Evolutionary conservation across 768 basidiomycete genomes (phyloP).

Genomic region (Scleroderma bovista): DNA sequence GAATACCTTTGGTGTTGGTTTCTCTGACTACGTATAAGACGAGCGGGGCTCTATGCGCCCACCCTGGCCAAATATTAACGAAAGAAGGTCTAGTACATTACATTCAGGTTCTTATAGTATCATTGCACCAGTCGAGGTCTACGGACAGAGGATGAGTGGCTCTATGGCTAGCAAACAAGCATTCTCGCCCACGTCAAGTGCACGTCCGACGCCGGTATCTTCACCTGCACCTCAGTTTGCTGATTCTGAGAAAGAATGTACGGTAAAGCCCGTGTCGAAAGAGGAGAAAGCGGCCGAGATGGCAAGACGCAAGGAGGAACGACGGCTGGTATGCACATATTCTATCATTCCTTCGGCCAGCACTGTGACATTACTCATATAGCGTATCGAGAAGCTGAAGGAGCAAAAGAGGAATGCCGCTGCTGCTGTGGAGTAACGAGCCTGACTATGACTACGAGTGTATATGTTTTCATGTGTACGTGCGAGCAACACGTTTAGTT

Average conservation of each 20-base stretch:
- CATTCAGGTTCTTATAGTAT: conserved; percentile 11
- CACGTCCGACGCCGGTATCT: conserved; percentile 21
- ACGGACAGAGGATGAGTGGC: conserved; percentile 2
- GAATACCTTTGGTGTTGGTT: not conserved
- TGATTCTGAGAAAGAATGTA: conserved; percentile 9
- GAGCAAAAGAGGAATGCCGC: conserved; percentile 64
- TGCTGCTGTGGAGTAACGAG: conserved; percentile 1
- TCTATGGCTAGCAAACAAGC: not conserved
- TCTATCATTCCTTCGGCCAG: not conserved
- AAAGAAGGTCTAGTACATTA: conserved; percentile 15
- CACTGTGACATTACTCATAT: not conserved
- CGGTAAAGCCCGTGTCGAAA: conserved; percentile 46
- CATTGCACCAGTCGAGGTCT: conserved; percentile 16
- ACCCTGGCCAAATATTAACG: conserved; percentile 1
- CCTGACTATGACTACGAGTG: not conserved
- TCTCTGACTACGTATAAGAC: conserved; percentile 1
- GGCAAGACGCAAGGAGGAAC: conserved; percentile 85
- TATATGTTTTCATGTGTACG: not conserved
- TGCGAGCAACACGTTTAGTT: too few species aligned
- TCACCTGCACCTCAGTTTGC: conserved; percentile 11
- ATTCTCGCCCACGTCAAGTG: conserved; percentile 14
- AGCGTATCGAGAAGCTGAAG: conserved; percentile 78
- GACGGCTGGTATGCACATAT: conserved; percentile 62
- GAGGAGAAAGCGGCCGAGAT: conserved; percentile 95
- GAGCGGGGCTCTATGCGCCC: conserved; percentile 20